Conservation (phyloP, 179 eudicot species). For the Dionaea muscipula region DNA sequence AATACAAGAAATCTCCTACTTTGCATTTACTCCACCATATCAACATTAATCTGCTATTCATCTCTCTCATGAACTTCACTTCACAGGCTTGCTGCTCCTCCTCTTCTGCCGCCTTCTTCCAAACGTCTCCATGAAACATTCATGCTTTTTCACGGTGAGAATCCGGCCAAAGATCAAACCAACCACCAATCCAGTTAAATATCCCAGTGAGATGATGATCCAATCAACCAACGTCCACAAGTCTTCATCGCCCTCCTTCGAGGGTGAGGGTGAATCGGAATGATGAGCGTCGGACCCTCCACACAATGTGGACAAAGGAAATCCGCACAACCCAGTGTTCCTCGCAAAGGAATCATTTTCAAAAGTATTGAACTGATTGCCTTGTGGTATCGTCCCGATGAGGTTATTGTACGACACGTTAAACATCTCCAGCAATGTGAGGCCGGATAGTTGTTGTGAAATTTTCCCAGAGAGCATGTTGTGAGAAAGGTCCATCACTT, state of each 20-base stretch:
- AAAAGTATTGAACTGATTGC: constrained; percentile 31
- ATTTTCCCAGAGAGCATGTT: constrained; percentile 23
- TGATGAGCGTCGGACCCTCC: background rate
- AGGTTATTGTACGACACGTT: constrained; percentile 27
- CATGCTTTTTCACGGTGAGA: background rate
- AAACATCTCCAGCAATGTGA: constrained; percentile 19
- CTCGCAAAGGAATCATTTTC: constrained; percentile 19
- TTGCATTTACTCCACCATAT: no score
- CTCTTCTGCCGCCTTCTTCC: no score
- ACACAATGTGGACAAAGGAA: constrained; percentile 24
- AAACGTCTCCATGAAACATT: background rate
- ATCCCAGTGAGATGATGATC: background rate
- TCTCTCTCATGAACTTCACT: no score
- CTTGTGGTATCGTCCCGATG: constrained; percentile 24
- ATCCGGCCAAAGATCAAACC: background rate
- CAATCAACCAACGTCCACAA: background rate
- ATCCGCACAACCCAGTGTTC: constrained; percentile 29
- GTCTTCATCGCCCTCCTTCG: background rate
- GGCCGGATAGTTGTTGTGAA: constrained; percentile 13
- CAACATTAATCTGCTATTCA: no score
- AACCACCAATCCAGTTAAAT: background rate
- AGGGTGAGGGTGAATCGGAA: background rate
- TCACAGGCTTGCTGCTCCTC: no score
- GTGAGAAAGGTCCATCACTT: constrained; percentile 25
- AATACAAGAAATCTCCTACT: no score